A percentile compares a stretch with the other conserved stretches of the same genome.
phyloP scores from a whole-genome alignment of 1,284 basidiomycete genomes.

The Irpex lacteus region DNA sequence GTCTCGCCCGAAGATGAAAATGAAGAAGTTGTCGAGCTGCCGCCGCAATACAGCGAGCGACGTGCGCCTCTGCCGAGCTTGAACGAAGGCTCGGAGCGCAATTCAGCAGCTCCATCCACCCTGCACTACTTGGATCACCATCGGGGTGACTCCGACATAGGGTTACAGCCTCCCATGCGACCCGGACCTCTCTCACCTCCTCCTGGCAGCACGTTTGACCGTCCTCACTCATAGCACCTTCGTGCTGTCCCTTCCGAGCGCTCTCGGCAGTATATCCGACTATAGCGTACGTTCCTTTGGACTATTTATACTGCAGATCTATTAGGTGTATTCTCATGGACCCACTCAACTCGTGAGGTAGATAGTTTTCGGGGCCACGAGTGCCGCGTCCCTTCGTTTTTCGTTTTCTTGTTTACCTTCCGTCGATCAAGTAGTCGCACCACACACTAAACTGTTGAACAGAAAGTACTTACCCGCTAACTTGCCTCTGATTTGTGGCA shows the following conservation, averaged over 20 bases:
- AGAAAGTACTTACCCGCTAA: not conserved
- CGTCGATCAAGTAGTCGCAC: not conserved
- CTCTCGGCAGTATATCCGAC: not conserved
- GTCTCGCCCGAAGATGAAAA: constrained; percentile 47
- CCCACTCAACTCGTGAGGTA: not conserved
- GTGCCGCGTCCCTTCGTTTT: not conserved
- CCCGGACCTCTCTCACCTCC: constrained; percentile 11
- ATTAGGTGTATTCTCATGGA: constrained; percentile 4
- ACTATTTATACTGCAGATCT: constrained; percentile 14
- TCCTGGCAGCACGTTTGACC: not conserved
- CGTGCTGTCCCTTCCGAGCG: not conserved
- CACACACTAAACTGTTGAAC: not conserved
- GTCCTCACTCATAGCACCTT: constrained; percentile 3
- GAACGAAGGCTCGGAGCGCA: constrained; percentile 5
- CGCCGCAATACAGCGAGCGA: constrained; percentile 67
- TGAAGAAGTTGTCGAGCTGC: constrained; percentile 66
- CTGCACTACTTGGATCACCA: constrained; percentile 11
- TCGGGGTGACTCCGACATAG: constrained; percentile 7
- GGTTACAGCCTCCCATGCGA: constrained; percentile 15
- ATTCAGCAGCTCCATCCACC: not conserved
- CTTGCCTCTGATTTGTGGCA: not conserved
- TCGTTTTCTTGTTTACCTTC: not conserved
- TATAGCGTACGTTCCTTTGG: constrained; percentile 10
- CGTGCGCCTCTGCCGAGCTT: constrained; percentile 27
- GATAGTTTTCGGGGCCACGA: not conserved